phyloP scores from a whole-genome alignment of 768 basidiomycete genomes.

The Xerocomellus dryophilus region DNA sequence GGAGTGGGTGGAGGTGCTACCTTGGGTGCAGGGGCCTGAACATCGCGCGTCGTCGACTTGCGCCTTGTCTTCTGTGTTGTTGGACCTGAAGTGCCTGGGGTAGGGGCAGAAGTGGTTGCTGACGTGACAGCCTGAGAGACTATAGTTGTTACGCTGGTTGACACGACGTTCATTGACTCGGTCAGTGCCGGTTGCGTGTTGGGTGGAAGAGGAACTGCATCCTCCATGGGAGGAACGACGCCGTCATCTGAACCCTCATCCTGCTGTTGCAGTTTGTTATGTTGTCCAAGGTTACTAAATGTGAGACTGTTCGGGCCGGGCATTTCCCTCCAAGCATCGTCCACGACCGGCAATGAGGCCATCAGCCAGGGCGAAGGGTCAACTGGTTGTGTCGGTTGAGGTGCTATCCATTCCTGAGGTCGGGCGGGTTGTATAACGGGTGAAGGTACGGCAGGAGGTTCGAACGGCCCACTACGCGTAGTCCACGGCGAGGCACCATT shows the following conservation, averaged over 20 bases:
- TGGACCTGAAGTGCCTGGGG: conserved; percentile 17
- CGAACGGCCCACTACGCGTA: conserved; percentile 16
- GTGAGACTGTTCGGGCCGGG: conserved; percentile 52
- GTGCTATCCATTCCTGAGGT: conserved; percentile 37
- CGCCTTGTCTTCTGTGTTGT: conserved; percentile 24
- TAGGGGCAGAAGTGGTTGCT: conserved; percentile 10
- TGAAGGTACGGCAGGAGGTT: conserved; percentile 16
- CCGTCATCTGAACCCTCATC: conserved; percentile 24
- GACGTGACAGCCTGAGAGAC: conserved; percentile 9
- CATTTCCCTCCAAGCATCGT: conserved; percentile 46
- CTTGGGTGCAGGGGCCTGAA: conserved; percentile 23
- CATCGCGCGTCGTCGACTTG: conserved; percentile 28
- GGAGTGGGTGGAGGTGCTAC: conserved; percentile 4
- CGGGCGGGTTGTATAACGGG: conserved; percentile 24
- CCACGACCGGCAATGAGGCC: conserved; percentile 43
- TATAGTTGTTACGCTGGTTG: background rate
- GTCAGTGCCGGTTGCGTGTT: conserved; percentile 12
- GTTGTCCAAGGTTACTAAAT: conserved; percentile 55
- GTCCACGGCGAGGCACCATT: conserved; percentile 25
- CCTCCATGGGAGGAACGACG: conserved; percentile 18
- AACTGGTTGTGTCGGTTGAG: conserved; percentile 19
- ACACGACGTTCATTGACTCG: conserved; percentile 11
- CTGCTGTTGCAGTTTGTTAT: conserved; percentile 51
- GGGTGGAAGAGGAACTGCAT: conserved; percentile 15
- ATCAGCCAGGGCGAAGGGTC: conserved; percentile 58